These are phyloP conservation scores for Evansstolkia leycettana DNA, from an alignment of 495 filamentous ascomycete genomes.

Conservation along the genomic window DNA sequence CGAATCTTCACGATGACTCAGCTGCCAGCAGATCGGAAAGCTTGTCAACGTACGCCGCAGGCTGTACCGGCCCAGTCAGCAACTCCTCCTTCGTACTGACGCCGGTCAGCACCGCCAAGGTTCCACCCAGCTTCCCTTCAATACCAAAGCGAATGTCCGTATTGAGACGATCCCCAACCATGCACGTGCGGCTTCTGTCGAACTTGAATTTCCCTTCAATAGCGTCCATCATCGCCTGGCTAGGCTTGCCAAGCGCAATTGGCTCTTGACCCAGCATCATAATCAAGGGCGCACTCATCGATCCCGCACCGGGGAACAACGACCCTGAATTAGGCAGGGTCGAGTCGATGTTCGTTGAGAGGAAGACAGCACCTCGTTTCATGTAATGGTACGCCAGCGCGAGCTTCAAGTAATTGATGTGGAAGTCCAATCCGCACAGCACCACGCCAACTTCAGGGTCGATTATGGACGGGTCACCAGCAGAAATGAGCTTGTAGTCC, in stretches of 20 bases:
- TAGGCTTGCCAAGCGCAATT: conserved; percentile 79
- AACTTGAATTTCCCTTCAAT: conserved; percentile 92
- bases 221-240: conserved; percentile 98
- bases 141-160: conserved; percentile 96
- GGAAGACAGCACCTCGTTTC: conserved; percentile 67
- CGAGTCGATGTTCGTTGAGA: conserved; percentile 86
- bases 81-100: conserved; percentile 73
- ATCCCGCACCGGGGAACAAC: conserved; percentile 87
- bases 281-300: conserved; percentile 64
- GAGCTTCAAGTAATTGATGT: conserved; percentile 89
- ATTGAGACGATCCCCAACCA: conserved; percentile 90
- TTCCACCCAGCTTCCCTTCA: conserved; percentile 83
- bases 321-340: conserved; percentile 68
- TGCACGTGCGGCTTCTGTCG: conserved; percentile 74
- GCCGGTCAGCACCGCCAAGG: conserved; percentile 81
- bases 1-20: conserved; percentile 5
- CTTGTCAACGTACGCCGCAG: conserved; percentile 69
- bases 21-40: conserved; percentile 57
- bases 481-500: conserved; percentile 66
- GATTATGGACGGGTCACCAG: conserved; percentile 50
- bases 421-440: conserved; percentile 79
- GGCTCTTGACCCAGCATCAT: conserved; percentile 63
- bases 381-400: conserved; percentile 78
- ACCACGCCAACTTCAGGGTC: conserved; percentile 86
- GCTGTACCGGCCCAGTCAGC: conserved; percentile 57